Conservation (phyloP, 208 protist species). For the Jaenimonas drosophilae region DNA sequence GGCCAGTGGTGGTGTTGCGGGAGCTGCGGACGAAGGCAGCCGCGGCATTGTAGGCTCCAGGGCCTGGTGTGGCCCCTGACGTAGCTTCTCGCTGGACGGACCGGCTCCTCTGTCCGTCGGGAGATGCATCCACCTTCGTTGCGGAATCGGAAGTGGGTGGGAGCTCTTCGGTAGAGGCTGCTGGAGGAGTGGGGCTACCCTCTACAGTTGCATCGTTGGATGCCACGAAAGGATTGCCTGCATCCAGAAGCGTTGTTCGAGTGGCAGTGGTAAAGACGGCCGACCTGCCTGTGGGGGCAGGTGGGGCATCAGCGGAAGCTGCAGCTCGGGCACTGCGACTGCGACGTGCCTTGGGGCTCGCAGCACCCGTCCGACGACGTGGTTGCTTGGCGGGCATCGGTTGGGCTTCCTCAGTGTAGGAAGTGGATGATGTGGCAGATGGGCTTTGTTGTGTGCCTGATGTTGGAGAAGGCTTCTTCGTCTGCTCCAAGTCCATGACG, state of each 20-base stretch:
- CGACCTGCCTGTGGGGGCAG: background rate
- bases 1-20: background rate
- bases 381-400: background rate
- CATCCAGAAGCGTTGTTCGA: background rate
- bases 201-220: too few relatives aligned
- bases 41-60: slow-evolving; percentile 48
- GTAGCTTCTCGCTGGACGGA: background rate
- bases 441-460: background rate
- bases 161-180: background rate
- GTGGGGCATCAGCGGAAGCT: background rate
- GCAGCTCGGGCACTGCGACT: background rate
- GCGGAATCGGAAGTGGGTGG: background rate
- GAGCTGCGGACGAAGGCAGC: slow-evolving; percentile 22
- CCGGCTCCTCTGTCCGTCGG: too few relatives aligned
- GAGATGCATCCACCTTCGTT: background rate
- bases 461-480: background rate
- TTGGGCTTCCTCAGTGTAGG: background rate
- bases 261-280: background rate
- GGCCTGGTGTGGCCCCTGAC: slow-evolving; percentile 20
- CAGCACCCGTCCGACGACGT: background rate
- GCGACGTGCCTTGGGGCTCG: too few relatives aligned
- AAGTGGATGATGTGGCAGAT: background rate
- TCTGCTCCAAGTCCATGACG: background rate
- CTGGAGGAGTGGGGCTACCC: too few relatives aligned
- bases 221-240: too few relatives aligned